Base-by-base conservation (phyloP, 179 eudicot genomes). In the Drosera spatulata region DNA sequence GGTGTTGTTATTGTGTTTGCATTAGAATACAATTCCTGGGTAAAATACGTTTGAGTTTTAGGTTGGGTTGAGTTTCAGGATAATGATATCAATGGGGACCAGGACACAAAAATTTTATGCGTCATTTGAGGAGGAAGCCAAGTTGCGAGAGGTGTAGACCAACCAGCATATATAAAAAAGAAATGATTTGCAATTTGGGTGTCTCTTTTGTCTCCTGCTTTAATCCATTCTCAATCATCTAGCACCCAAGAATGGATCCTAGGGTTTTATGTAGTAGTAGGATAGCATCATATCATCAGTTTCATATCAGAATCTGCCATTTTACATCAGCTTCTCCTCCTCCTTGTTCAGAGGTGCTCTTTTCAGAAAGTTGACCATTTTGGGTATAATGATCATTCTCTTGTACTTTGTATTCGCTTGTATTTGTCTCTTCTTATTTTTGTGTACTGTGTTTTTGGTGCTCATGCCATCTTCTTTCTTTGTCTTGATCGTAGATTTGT, bases 111-210 rank as follows among this genome's bases (percentile, higher is more conserved):
- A 22, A 22, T 22, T n/a, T n/a, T n/a, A n/a, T n/a, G n/a, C n/a
- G n/a, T n/a, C n/a, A n/a, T n/a, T n/a, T n/a, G 64, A 59, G 11
- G 64, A 52, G 4, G 44, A 66, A 64, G 64, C 43, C 39, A 43
- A 51, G 6, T 39, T 37, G 39, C 33, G 58, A 10, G 3, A 55
- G 12, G 41, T n/a, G 7, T 33, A 9, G 7, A 33, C 39, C 3
- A 13, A 10, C 41, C 33, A 13, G 22, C 2, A 1, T 52, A 13
- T 15, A 8, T 7, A 37, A n/a, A n/a, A n/a, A n/a, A n/a, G n/a
- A n/a, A n/a, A n/a, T n/a, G n/a, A n/a, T n/a, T n/a, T n/a, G n/a
- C n/a, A n/a, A n/a, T n/a, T n/a, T n/a, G 13, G 55, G 55, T 22
- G 22, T 12, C 22, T 22, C 7, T 3, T 4, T 53, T 53, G 8